phyloP scores from a whole-genome alignment of 495 filamentous ascomycete genomes.

The Penicillium dipodomyicola region DNA sequence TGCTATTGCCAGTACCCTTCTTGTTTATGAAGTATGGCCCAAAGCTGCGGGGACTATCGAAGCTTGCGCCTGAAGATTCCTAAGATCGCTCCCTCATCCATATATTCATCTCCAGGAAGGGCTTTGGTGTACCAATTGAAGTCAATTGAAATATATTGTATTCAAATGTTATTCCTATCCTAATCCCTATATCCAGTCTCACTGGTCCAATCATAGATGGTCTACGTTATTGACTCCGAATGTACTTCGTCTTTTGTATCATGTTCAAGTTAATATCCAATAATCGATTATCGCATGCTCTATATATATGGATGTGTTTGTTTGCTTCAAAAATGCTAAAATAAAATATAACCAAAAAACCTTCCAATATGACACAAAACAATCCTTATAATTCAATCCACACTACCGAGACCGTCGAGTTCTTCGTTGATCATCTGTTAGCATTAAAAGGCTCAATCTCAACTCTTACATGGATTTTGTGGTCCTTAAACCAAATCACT shows the following conservation, averaged over 20 bases:
- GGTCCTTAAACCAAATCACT: background rate
- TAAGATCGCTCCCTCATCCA: background rate
- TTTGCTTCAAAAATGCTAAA: background rate
- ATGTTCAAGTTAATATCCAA: background rate
- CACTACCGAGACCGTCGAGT: too few species aligned
- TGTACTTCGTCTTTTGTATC: background rate
- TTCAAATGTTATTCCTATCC: background rate
- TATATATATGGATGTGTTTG: background rate
- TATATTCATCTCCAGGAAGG: background rate
- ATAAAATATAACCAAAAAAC: background rate
- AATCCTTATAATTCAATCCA: background rate
- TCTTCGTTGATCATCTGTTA: background rate
- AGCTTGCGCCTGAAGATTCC: slow-evolving; percentile 18
- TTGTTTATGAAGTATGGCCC: slow-evolving; percentile 38
- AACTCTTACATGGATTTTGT: background rate
- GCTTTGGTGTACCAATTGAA: background rate
- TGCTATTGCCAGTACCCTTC: slow-evolving; percentile 34
- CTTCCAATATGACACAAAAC: background rate
- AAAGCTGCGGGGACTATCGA: slow-evolving; percentile 29
- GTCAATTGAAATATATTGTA: background rate
- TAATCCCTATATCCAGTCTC: too few species aligned
- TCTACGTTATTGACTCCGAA: too few species aligned
- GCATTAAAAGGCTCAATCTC: background rate
- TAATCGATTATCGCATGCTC: background rate
- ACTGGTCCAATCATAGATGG: too few species aligned